Evolutionary conservation across 192 early-diverging fungal genomes (phyloP).

Genomic region (Mortierella antarctica): DNA sequence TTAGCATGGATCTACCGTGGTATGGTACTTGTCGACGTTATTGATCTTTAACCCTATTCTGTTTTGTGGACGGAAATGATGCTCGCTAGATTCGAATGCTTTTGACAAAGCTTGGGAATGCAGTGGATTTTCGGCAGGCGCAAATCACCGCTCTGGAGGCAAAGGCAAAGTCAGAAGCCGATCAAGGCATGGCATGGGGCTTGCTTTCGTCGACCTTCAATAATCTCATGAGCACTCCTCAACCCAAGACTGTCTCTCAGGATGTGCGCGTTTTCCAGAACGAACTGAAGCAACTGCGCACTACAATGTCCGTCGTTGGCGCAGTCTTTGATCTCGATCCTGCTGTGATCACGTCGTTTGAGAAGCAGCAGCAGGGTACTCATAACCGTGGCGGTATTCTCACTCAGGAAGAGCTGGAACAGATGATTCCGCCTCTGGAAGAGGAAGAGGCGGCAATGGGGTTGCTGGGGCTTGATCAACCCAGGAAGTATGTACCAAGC

Average conservation of each 20-base stretch:
- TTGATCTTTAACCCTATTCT: background rate
- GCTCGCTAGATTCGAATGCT: slow-evolving; percentile 36
- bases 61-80: background rate
- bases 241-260: slow-evolving; percentile 21
- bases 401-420: slow-evolving; percentile 32
- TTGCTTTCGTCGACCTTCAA: slow-evolving; percentile 7
- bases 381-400: slow-evolving; percentile 16
- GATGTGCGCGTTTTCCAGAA: slow-evolving; percentile 11
- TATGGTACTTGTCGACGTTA: background rate
- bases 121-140: slow-evolving; percentile 31
- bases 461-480: slow-evolving; percentile 16
- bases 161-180: slow-evolving; percentile 21
- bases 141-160: slow-evolving; percentile 18
- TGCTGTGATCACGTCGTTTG: slow-evolving; percentile 27
- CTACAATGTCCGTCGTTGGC: slow-evolving; percentile 30
- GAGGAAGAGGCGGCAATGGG: slow-evolving; percentile 7
- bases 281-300: slow-evolving; percentile 28
- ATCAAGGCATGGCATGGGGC: background rate
- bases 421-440: slow-evolving; percentile 36
- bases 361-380: slow-evolving; percentile 35
- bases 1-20: background rate
- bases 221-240: slow-evolving; percentile 16
- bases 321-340: slow-evolving; percentile 47
- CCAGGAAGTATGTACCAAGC: slow-evolving; percentile 25
- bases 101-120: slow-evolving; percentile 48